Evolutionary conservation across 305 asterid species (phyloP), one percentile per base, ranked within the genome.

Genomic region (Solanum hybrid): DNA sequence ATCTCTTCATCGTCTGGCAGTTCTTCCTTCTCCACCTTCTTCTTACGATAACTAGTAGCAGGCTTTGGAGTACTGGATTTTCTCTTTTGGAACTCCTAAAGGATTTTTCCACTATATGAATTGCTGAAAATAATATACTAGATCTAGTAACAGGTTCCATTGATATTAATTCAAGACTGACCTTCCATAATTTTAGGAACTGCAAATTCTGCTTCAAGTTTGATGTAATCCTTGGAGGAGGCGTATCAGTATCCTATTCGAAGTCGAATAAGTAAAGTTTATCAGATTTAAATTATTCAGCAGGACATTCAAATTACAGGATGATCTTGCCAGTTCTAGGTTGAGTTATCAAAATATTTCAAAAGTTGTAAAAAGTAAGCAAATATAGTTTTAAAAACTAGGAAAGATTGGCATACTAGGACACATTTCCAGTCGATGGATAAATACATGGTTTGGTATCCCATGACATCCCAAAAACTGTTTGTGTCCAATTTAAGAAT

Each of bases 191-290:
- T 91, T 83, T 95, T 82, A 97, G 88, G 92, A 95, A 95, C 95
- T 94, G 98, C 93, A 97, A 93, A 93, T 94, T 97, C 93, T 95
- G 99, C 96, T 96, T 96, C 93, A 97, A 93, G 89, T 96, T 95
- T 86, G 99, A 91, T 32, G 97, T 96, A 88, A 97, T 97, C 92
- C 99, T 94, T 57, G 97, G 98, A 93, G 99, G 95, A 41, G 94
- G 91, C 37, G 92, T 94, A 89, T 95, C 96, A 13, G 96, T 89
- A 78, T 94, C 97, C 99, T 97, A 93, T 37, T 15, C 73, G 88
- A 79, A n/a, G 32, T 37, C 33, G 12, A 87, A 90, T 80, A 78
- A 91, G 77, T 51, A 57, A 57, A 20, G 88, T 32, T 51, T 10
- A 11, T 57, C 33, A 31, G 41, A 84, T 45, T 83, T 5, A 45